Base-by-base conservation (phyloP, 192 early-diverging fungal species). In the Rhizophagus clarus region DNA sequence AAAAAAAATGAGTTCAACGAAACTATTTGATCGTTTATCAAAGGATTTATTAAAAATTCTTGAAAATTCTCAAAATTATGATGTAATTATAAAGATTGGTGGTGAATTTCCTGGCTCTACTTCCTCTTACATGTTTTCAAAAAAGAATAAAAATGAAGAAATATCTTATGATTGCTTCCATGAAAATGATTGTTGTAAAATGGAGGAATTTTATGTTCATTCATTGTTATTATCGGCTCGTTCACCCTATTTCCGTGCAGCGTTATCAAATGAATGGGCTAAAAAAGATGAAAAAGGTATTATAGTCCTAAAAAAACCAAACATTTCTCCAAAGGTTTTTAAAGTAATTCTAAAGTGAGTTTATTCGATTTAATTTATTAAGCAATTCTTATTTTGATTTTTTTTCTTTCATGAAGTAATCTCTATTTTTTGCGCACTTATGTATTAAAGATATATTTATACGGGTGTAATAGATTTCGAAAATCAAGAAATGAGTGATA, bases 291-390 rank as follows among this genome's bases (percentile, higher is more conserved):
- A 45, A 20, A 47, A 62, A 20, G 15, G 32, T 17, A 37, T 42
- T 34, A n/a, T 63, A 12, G 66, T 68, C 66, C 34, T 68, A 11
- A 49, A 66, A 47, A 78, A 78, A 68, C 63, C 62, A 47, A 78
- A 78, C 14, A 68, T 78, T n/a, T 17, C 32, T 15, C 76, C 76
- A 31, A 47, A 68, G 14, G 67, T 45, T 14, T 78, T 78, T 49
- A 26, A 68, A 32, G 15, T 68, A n/a, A 78, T 78, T 29, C 67
- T 78, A 68, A 78, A 56, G 76, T 78, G 26, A n/a, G 42, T 32
- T 34, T 69, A 29, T 8, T 31, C 11, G 28, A 56, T 56, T 56
- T 20, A 5, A 56, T 56, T 20, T 49, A 17, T 12, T 56, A 56
- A 17, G 17, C 4, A 1, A 3, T 17, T 47, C 12, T 20, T 1